These are phyloP conservation scores for Diplodia corticola DNA, from an alignment of 2,329 filamentous ascomycete species.

Conservation along the genomic window DNA sequence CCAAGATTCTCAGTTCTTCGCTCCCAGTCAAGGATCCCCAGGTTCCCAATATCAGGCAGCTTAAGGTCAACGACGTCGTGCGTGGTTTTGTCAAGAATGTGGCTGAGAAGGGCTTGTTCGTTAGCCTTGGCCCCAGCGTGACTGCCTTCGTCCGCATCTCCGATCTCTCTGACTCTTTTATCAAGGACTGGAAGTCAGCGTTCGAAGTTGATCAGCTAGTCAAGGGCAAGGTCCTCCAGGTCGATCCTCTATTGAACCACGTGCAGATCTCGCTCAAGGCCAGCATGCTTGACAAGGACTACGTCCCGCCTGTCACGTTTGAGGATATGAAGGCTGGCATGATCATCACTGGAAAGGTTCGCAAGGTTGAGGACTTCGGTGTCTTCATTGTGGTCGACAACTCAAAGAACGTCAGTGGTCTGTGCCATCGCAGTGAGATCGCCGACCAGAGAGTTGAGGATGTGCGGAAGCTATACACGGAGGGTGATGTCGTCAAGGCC, in stretches of 20 bases:
- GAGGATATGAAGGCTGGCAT: slow-evolving; percentile 78
- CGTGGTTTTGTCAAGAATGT: slow-evolving; percentile 93
- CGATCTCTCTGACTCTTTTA: slow-evolving; percentile 83
- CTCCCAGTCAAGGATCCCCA: slow-evolving; percentile 79
- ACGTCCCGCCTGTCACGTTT: slow-evolving; percentile 70
- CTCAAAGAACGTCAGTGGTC: slow-evolving; percentile 83
- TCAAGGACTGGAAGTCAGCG: slow-evolving; percentile 93
- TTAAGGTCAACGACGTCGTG: slow-evolving; percentile 75
- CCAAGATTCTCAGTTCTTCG: slow-evolving; percentile 83
- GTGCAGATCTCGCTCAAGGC: slow-evolving; percentile 85
- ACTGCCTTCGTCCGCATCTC: slow-evolving; percentile 81
- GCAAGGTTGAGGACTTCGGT: slow-evolving; percentile 92
- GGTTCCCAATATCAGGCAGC: slow-evolving; percentile 67
- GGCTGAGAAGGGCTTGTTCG: slow-evolving; percentile 83
- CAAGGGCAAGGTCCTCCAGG: slow-evolving; percentile 75
- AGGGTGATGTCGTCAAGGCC: slow-evolving; percentile 92
- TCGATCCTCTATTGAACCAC: slow-evolving; percentile 68
- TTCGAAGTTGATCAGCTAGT: slow-evolving; percentile 90
- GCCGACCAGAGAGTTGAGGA: slow-evolving; percentile 75
- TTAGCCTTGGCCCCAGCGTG: slow-evolving; percentile 77
- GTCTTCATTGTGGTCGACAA: slow-evolving; percentile 90
- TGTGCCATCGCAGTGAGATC: slow-evolving; percentile 92
- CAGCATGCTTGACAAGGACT: slow-evolving; percentile 78
- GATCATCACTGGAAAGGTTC: slow-evolving; percentile 82
- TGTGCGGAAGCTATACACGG: slow-evolving; percentile 84